These are phyloP conservation scores for Neurospora sp. DNA, from an alignment of 495 filamentous ascomycete species.

Conservation along the genomic window DNA sequence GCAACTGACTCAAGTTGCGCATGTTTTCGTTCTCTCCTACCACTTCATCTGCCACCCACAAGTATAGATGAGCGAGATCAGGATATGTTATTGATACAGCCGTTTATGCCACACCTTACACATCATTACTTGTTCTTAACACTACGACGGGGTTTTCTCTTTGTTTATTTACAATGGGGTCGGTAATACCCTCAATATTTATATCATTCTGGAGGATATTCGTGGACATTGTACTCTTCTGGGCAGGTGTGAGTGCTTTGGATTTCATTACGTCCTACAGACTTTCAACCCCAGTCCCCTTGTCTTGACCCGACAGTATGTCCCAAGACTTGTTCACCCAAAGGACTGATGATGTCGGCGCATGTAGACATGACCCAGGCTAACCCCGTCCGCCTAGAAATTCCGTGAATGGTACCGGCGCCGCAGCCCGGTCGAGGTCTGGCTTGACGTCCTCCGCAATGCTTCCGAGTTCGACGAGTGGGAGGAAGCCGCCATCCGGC, in stretches of 20 bases:
- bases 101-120: not conserved
- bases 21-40: not conserved
- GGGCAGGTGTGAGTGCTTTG: slow-evolving; percentile 45
- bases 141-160: not conserved
- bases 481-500: slow-evolving; percentile 67
- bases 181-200: slow-evolving; percentile 18
- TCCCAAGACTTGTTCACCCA: not conserved
- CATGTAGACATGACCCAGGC: not conserved
- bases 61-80: not conserved
- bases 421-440: slow-evolving; percentile 42
- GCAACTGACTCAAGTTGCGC: not conserved
- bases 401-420: slow-evolving; percentile 38
- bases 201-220: slow-evolving; percentile 45
- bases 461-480: slow-evolving; percentile 72
- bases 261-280: not conserved
- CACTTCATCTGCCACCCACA: not conserved
- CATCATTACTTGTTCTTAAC: not conserved
- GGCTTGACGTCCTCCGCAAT: slow-evolving; percentile 48
- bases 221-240: slow-evolving; percentile 53
- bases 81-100: not conserved
- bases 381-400: not conserved
- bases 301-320: not conserved
- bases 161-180: slow-evolving; percentile 15
- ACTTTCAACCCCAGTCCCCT: not conserved
- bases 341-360: not conserved